phyloP scores from a whole-genome alignment of 2,329 filamentous ascomycete species.

The Exophiala bonariae region DNA sequence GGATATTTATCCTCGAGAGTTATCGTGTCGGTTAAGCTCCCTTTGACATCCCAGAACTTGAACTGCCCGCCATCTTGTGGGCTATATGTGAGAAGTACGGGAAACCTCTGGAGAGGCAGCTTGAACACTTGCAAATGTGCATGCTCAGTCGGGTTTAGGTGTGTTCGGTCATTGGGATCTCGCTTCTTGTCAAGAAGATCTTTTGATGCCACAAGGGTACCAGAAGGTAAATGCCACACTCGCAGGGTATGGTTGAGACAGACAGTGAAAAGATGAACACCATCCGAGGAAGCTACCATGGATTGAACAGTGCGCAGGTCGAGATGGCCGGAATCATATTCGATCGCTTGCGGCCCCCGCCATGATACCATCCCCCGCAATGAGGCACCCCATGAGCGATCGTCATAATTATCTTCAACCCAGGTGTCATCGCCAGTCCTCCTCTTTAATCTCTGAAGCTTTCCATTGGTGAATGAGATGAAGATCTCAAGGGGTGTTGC shows the following conservation, averaged over 20 bases:
- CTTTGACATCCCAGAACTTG: conserved; percentile 83
- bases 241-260: conserved; percentile 86
- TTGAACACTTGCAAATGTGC: conserved; percentile 75
- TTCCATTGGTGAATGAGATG: conserved; percentile 59
- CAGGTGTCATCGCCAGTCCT: conserved; percentile 52
- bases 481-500: conserved; percentile 72
- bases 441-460: conserved; percentile 66
- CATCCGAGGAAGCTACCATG: conserved; percentile 46
- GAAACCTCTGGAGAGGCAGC: conserved; percentile 18
- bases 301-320: conserved; percentile 46
- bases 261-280: conserved; percentile 67
- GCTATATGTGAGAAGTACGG: conserved; percentile 73
- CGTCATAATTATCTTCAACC: conserved; percentile 48
- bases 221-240: conserved; percentile 84
- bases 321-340: conserved; percentile 41
- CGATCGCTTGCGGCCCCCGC: conserved; percentile 43
- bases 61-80: conserved; percentile 86
- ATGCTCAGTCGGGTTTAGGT: conserved; percentile 75
- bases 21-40: conserved; percentile 57
- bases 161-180: conserved; percentile 70
- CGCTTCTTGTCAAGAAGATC: conserved; percentile 73
- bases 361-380: conserved; percentile 48
- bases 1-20: conserved; percentile 73
- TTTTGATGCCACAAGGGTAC: conserved; percentile 71
- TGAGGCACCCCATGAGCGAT: conserved; percentile 50